Conservation (phyloP, 257 asterid species). For the Solanum gandarillasii region DNA sequence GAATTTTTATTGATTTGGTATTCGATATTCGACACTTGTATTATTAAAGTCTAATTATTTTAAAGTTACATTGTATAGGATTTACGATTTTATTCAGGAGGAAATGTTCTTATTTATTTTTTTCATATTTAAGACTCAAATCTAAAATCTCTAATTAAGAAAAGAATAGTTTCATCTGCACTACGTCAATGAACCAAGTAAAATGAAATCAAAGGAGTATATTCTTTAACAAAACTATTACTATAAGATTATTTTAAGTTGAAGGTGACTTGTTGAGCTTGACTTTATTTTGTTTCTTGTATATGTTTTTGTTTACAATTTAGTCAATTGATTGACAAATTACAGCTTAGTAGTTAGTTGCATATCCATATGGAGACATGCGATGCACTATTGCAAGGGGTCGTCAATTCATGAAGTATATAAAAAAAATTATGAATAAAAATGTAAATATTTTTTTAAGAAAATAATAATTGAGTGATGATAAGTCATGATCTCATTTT, state of each 20-base stretch:
- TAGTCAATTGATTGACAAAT: background rate
- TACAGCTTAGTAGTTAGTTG: background rate
- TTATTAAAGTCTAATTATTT: too few relatives aligned
- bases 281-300: background rate
- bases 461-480: background rate
- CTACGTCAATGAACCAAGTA: background rate
- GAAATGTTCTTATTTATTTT: fast-evolving
- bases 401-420: background rate
- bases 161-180: background rate
- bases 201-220: background rate
- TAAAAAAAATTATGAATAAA: background rate
- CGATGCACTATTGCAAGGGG: background rate
- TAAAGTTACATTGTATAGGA: too few relatives aligned
- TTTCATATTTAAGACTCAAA: fast-evolving
- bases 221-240: background rate
- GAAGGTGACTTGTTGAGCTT: background rate
- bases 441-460: background rate
- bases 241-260: background rate
- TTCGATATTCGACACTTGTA: too few relatives aligned
- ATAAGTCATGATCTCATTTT: background rate
- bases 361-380: background rate
- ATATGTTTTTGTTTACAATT: background rate
- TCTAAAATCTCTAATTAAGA: too few relatives aligned
- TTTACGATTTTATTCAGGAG: too few relatives aligned
- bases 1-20: background rate